Conservation (phyloP, 331 rosid genomes). For the Saraca asoca region DNA sequence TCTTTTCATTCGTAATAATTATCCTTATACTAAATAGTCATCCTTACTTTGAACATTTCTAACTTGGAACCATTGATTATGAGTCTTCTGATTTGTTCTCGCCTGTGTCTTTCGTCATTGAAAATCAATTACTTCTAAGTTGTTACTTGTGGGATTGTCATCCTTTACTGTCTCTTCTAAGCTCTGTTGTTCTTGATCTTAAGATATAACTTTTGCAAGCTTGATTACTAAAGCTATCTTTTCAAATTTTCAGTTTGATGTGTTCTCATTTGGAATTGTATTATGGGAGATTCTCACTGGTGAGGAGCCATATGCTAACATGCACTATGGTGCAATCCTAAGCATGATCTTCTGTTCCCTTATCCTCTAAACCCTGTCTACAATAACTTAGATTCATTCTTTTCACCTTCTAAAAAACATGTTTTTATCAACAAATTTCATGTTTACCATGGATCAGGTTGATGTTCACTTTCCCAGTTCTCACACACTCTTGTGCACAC, state of each 20-base stretch:
- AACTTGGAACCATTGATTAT: no score
- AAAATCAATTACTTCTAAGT: neutral
- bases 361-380: conserved; percentile 17
- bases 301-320: conserved; percentile 94
- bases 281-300: conserved; percentile 95
- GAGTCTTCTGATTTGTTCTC: conserved; percentile 16
- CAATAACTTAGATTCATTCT: conserved; percentile 11
- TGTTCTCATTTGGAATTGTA: conserved; percentile 87
- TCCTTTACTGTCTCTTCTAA: conserved; percentile 25
- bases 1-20: neutral
- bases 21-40: no score
- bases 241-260: conserved; percentile 66
- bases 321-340: conserved; percentile 92
- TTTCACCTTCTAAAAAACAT: conserved; percentile 19
- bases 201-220: conserved; percentile 8
- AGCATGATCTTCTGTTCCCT: conserved; percentile 47
- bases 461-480: neutral
- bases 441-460: no score
- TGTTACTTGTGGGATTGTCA: conserved; percentile 13
- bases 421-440: conserved; percentile 11
- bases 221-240: conserved; percentile 29
- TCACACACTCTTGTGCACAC: neutral
- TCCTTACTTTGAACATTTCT: no score
- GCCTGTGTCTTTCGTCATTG: conserved; percentile 15
- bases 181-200: conserved; percentile 20